Base-by-base conservation (phyloP, 805 yeast genomes). In the Starmerella stellata region DNA sequence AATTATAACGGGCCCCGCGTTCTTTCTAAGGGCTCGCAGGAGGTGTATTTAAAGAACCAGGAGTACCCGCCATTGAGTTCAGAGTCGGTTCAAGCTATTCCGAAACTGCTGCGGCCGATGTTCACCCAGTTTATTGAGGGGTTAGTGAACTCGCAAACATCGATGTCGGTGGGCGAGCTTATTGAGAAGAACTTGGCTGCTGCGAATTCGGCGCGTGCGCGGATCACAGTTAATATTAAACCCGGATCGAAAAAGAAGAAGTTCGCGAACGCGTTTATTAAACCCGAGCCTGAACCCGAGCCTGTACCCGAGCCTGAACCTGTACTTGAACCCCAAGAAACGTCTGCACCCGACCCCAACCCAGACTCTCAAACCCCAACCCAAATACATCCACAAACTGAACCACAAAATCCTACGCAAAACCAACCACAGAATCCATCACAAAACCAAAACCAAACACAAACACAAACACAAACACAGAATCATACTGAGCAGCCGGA, bases 41-140 rank as follows among this genome's bases (percentile, higher is more conserved):
- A 32, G 17, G 33, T 16, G 5, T 36, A 28, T 5, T 34, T 44
- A 21, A 29, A 21, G 18, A 40, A 44, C 2, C 50, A 46, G 1
- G 83, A 51, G 61, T 90, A 37, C 94, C 95, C 11, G 94, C 95
- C 5, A 78, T 81, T 23, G 95, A 95, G 28, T 2, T 24, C 35
- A 17, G 39, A 33, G 23, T 29, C 17, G 5, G 16, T 46, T n/a
- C 25, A 21, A 19, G 14, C 11, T 8, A 2, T 41, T 28, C 48
- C 46, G 3, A 14, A 4, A 21, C 24, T 40, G 5, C 21, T 45
- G 34, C 37, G 39, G 17, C 38, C 37, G 3, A 34, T 32, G 5
- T 33, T 45, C 8, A 28, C 19, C 16, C 21, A 35, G 33, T 19
- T 35, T 8, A 30, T 40, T 5, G 36, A 30, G 15, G 30, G 15